These are phyloP conservation scores for Amanita polypyramis DNA, from an alignment of 768 basidiomycete species.

Conservation along the genomic window DNA sequence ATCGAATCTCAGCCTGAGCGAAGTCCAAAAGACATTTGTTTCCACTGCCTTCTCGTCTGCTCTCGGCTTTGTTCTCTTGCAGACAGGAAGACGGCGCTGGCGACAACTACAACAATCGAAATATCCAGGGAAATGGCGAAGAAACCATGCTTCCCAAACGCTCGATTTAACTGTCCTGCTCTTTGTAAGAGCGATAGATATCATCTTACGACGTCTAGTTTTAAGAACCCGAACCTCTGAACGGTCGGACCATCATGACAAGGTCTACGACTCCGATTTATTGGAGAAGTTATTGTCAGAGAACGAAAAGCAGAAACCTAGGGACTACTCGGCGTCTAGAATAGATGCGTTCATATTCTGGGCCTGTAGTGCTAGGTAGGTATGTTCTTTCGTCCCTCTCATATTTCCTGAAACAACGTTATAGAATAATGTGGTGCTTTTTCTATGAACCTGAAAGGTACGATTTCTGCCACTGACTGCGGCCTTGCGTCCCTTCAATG, in stretches of 20 bases:
- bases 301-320: conserved; percentile 17
- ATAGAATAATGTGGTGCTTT: conserved; percentile 81
- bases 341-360: conserved; percentile 69
- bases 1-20: conserved; percentile 15
- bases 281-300: conserved; percentile 15
- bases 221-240: conserved; percentile 16
- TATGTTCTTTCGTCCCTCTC: neutral
- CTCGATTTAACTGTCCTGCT: conserved; percentile 61
- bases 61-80: conserved; percentile 47
- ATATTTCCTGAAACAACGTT: neutral
- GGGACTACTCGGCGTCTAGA: conserved; percentile 26
- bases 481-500: conserved; percentile 6
- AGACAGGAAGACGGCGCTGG: conserved; percentile 31
- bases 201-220: conserved; percentile 42
- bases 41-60: conserved; percentile 47
- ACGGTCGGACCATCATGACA: neutral
- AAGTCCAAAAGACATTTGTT: conserved; percentile 44
- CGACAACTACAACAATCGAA: conserved; percentile 15
- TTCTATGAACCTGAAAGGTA: conserved; percentile 70
- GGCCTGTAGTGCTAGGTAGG: conserved; percentile 67
- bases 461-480: neutral
- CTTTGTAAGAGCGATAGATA: conserved; percentile 61
- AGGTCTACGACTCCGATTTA: too few species aligned
- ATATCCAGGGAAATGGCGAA: conserved; percentile 16
- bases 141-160: conserved; percentile 31